These are phyloP conservation scores for Xylaria sp. DNA, from an alignment of 2,329 filamentous ascomycete species.

Conservation along the genomic window DNA sequence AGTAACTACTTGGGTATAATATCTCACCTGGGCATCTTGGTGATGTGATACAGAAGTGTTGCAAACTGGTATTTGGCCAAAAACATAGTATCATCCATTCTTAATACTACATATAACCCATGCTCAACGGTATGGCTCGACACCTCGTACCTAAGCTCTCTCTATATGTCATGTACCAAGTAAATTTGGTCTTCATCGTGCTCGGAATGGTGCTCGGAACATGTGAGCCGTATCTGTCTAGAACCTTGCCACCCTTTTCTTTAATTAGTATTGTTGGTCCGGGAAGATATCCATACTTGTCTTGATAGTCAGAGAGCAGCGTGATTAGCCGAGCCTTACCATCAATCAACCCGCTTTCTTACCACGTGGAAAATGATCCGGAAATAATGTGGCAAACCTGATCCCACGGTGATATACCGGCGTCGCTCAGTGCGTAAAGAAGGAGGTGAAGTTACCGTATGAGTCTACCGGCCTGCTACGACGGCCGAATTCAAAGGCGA, in stretches of 20 bases:
- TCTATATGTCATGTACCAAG: no score
- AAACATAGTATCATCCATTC: no score
- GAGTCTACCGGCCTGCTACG: no score
- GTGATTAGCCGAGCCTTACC: conserved; percentile 11
- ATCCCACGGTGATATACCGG: conserved; percentile 12
- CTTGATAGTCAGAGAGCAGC: conserved; percentile 17
- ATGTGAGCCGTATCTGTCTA: conserved; percentile 11
- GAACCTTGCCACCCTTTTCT: background rate
- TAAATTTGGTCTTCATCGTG: no score
- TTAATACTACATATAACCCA: no score
- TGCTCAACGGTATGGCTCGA: no score
- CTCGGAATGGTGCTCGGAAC: no score
- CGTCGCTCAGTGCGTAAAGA: background rate
- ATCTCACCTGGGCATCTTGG: no score
- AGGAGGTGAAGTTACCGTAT: conserved; percentile 6
- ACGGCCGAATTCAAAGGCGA: background rate
- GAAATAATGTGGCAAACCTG: conserved; percentile 2
- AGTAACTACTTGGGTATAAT: no score
- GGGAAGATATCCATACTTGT: conserved; percentile 16
- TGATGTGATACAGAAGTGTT: no score
- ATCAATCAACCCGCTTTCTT: background rate
- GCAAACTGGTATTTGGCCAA: no score
- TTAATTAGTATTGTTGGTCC: background rate
- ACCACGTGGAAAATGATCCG: background rate
- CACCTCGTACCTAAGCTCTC: no score